A percentile compares a stretch with the other conserved stretches of the same genome.
Evolutionary conservation across 108 stramenopile species (phyloP).

Genomic region (Epithemia pelagica): DNA sequence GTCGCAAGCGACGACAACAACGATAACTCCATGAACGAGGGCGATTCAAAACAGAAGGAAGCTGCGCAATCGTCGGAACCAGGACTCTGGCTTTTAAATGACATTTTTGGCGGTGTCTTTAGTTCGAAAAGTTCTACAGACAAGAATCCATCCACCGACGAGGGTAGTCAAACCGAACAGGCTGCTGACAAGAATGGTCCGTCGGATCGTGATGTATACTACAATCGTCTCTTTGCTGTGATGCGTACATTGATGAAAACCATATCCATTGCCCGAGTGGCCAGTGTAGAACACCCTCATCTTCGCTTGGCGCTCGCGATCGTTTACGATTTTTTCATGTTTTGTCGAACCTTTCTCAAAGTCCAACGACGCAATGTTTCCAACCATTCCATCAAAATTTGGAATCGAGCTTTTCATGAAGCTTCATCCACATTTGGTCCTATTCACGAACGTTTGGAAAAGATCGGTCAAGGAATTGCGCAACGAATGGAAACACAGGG

Average conservation of each 20-base stretch:
- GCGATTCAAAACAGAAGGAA: background rate
- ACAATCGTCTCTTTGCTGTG: conserved; percentile 32
- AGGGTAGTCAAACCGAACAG: background rate
- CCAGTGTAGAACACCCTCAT: conserved; percentile 59
- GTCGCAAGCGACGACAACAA: background rate
- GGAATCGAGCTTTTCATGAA: conserved; percentile 61
- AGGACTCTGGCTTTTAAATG: conserved; percentile 42
- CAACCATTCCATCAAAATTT: conserved; percentile 44
- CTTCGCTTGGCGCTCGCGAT: conserved; percentile 59
- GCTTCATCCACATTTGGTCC: conserved; percentile 65
- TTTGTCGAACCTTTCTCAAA: conserved; percentile 53
- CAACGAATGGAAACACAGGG: conserved; percentile 70
- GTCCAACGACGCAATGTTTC: conserved; percentile 67
- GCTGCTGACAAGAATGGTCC: conserved; percentile 2
- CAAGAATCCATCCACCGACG: background rate
- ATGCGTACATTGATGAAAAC: conserved; percentile 51
- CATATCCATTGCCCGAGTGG: conserved; percentile 53
- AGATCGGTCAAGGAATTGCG: conserved; percentile 62
- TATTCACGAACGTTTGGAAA: conserved; percentile 53
- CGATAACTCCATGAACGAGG: background rate
- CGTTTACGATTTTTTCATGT: conserved; percentile 62
- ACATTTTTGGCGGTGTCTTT: conserved; percentile 43
- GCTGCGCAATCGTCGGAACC: conserved; percentile 11
- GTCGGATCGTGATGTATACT: conserved; percentile 7
- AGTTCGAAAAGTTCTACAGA: background rate